Percentiles rank a stretch among this genome's conserved stretches.
Evolutionary conservation across 1,284 basidiomycete genomes (phyloP).

Genomic region (Xerocomus nothofagi): DNA sequence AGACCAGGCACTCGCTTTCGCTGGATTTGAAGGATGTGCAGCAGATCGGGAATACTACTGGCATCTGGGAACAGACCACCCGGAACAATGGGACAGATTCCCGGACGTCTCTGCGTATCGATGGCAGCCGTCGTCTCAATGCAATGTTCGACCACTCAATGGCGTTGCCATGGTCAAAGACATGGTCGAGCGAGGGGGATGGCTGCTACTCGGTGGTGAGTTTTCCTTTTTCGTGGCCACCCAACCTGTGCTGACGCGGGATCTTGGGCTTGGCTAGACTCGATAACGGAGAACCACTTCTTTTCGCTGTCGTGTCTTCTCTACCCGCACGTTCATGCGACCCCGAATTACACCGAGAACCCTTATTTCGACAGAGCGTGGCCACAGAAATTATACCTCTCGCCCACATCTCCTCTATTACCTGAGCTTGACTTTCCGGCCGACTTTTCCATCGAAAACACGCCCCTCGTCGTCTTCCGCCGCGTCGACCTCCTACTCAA

Average conservation of each 20-base stretch:
- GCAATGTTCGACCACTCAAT: constrained; percentile 43
- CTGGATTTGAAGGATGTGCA: constrained; percentile 60
- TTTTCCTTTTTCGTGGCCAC: constrained; percentile 2
- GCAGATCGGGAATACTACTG: constrained; percentile 58
- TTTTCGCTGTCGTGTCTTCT: constrained; percentile 66
- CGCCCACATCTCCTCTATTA: constrained; percentile 47
- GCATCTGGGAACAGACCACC: constrained; percentile 56
- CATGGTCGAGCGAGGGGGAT: constrained; percentile 66
- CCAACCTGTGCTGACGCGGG: constrained; percentile 5
- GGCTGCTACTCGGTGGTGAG: constrained; percentile 63
- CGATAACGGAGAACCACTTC: constrained; percentile 69
- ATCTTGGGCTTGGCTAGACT: constrained; percentile 41
- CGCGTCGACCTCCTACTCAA: constrained; percentile 59
- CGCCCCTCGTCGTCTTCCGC: constrained; percentile 63
- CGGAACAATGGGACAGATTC: constrained; percentile 49
- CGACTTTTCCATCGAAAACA: constrained; percentile 53
- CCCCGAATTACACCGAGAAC: constrained; percentile 55
- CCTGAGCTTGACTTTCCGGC: constrained; percentile 40
- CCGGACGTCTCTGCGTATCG: constrained; percentile 50
- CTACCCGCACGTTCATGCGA: constrained; percentile 63
- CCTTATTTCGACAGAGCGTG: constrained; percentile 59
- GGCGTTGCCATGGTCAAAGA: constrained; percentile 47
- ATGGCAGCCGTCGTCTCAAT: constrained; percentile 50
- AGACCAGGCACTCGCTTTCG: constrained; percentile 49
- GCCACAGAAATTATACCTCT: constrained; percentile 62